Percentiles rank a stretch among this genome's conserved stretches.
Conservation (phyloP, 345 rosid species). For the Linum lewisii region DNA sequence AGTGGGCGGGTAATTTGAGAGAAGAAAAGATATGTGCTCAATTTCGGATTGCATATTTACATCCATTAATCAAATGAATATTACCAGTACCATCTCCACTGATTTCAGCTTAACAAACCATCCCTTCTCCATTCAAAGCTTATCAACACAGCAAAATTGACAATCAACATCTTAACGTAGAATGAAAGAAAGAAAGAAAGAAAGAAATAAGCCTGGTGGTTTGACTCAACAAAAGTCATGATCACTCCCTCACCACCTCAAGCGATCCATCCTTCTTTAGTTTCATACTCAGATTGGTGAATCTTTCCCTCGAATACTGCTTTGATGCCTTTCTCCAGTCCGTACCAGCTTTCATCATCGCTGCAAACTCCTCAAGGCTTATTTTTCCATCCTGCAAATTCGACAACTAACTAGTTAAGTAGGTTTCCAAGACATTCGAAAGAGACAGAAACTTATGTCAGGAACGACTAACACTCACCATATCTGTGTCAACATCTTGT, state of each 20-base stretch:
- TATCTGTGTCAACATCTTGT: slow-evolving; percentile 24
- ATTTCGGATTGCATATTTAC: too few species aligned
- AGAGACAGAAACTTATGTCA: too few species aligned
- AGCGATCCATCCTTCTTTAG: slow-evolving; percentile 23
- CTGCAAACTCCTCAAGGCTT: slow-evolving; percentile 22
- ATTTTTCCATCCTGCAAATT: slow-evolving; percentile 26
- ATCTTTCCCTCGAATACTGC: slow-evolving; percentile 26
- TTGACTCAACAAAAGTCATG: slow-evolving; percentile 12
- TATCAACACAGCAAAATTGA: too few species aligned
- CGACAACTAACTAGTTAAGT: not conserved
- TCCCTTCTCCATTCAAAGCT: too few species aligned
- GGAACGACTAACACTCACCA: slow-evolving; percentile 12
- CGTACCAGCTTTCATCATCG: slow-evolving; percentile 30
- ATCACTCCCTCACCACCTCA: slow-evolving; percentile 19
- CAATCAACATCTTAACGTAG: too few species aligned
- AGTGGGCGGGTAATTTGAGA: too few species aligned
- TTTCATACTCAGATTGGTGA: slow-evolving; percentile 21
- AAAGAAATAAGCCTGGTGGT: too few species aligned
- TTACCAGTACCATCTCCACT: too few species aligned
- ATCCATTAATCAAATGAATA: too few species aligned
- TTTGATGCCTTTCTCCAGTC: slow-evolving; percentile 32
- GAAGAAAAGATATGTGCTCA: too few species aligned
- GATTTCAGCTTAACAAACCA: too few species aligned
- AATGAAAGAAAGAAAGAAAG: too few species aligned
- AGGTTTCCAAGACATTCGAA: not conserved